Base-by-base conservation (phyloP, 345 rosid genomes). In the Bruguiera parviflora region DNA sequence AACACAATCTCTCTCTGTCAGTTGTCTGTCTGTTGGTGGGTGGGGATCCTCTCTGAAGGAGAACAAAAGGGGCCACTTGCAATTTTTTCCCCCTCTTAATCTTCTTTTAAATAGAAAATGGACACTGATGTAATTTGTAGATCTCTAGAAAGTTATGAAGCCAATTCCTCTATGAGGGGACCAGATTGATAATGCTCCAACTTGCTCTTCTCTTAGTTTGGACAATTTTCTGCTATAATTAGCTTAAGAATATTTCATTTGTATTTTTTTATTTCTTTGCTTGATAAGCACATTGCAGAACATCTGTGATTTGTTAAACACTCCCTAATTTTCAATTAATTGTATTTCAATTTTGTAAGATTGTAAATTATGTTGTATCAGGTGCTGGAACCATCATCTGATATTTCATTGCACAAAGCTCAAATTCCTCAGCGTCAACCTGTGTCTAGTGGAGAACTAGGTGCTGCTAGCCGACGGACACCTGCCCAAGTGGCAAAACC, bases 401-500 rank as follows among this genome's bases (percentile, higher is more conserved):
- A 77, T 70, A 66, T 79, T 49, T 71, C 56, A 5, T 69, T 76
- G 74, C 82, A 77, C 77, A 86, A 71, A 57, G 69, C 80, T 39
- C 79, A 64, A 46, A 46, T 69, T 70, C 77, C 70, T 79, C 88
- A 77, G 65, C 81, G 71, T 62, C 87, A 87, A 66, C 56, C 72
- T 62, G 73, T 61, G 32, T 63, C 70, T 57, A 64, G 58, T 46
- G 74, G 65, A 74, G 90, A 86, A 66, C 69, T 52, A 39, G 59
- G 68, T 67, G 56, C 70, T 51, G 73, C 29, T 67, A 43, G 69
- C 82, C 57, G 70, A 59, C 72, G 78, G 81, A 55, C 87, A 2
- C 33, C 76, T 63, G 78, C 78, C 68, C 71, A 85, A 31, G 33
- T 76, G 61, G 73, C 83, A 43, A 93, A 86, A 84, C 64, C 89